A percentile compares a stretch with the other conserved stretches of the same genome.
Conservation (phyloP, 1,139 yeast species). For the Kodamaea alishanica region DNA sequence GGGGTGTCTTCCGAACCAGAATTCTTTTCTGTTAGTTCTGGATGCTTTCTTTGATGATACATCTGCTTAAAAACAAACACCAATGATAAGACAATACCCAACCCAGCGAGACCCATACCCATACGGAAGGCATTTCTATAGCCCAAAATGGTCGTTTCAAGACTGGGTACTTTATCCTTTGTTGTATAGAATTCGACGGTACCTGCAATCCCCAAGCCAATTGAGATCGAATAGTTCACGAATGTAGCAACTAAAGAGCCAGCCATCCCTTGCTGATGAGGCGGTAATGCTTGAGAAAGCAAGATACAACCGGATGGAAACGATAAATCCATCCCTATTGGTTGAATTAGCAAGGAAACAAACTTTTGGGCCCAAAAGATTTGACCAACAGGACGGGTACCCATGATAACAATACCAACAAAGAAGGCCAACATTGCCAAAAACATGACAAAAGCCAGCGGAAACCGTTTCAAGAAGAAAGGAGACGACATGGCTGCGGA, state of each 20-base stretch:
- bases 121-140: slow-evolving; percentile 44
- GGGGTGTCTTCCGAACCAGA: no score
- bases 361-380: slow-evolving; percentile 55
- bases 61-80: slow-evolving; percentile 11
- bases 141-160: slow-evolving; percentile 30
- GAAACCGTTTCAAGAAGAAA: slow-evolving; percentile 31
- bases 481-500: slow-evolving; percentile 47
- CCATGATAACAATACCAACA: slow-evolving; percentile 39
- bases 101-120: slow-evolving; percentile 52
- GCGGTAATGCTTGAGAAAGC: slow-evolving; percentile 48
- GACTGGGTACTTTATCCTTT: slow-evolving; percentile 21
- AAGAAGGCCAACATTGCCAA: slow-evolving; percentile 44
- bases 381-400: slow-evolving; percentile 44
- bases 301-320: slow-evolving; percentile 61
- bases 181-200: slow-evolving; percentile 50
- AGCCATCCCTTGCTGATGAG: slow-evolving; percentile 59
- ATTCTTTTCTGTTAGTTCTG: background rate
- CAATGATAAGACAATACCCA: slow-evolving; percentile 35
- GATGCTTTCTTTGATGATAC: background rate
- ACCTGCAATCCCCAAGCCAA: slow-evolving; percentile 64
- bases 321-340: slow-evolving; percentile 64
- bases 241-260: slow-evolving; percentile 60
- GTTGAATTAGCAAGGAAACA: slow-evolving; percentile 42
- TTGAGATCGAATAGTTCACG: slow-evolving; percentile 59
- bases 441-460: slow-evolving; percentile 42